Evolutionary conservation across 495 filamentous ascomycete species (phyloP).

Genomic region (Talaromyces thailandensis): DNA sequence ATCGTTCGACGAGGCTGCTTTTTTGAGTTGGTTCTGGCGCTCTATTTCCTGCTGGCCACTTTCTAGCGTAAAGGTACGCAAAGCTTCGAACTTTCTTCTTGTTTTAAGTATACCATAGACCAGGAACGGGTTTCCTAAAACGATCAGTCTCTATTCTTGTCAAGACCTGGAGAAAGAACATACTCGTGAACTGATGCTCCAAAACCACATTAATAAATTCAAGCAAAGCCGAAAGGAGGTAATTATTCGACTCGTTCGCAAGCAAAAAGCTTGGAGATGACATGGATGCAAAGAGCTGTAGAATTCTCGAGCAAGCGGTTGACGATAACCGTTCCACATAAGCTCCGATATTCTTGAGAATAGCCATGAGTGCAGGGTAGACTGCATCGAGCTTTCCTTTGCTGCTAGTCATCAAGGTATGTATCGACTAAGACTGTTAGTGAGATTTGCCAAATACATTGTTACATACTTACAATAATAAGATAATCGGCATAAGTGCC

Average conservation of each 20-base stretch:
- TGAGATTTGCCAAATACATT: background rate
- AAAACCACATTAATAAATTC: constrained; percentile 88
- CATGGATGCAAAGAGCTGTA: constrained; percentile 90
- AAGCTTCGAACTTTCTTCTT: constrained; percentile 74
- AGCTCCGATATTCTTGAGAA: constrained; percentile 86
- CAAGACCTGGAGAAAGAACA: constrained; percentile 9
- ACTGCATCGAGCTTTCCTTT: constrained; percentile 87
- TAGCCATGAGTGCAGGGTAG: constrained; percentile 85
- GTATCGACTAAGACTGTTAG: constrained; percentile 65
- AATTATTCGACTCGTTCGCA: constrained; percentile 88
- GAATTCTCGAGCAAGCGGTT: constrained; percentile 68
- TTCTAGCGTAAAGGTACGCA: constrained; percentile 90
- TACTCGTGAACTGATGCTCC: constrained; percentile 86
- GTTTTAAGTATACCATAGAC: constrained; percentile 74
- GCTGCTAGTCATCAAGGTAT: constrained; percentile 82
- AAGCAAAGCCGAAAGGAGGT: constrained; percentile 69
- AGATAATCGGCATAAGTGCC: constrained; percentile 93
- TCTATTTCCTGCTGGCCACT: constrained; percentile 91
- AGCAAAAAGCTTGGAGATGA: constrained; percentile 91
- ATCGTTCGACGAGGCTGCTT: constrained; percentile 47
- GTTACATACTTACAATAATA: constrained; percentile 60
- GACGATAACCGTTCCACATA: constrained; percentile 69
- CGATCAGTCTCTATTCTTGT: constrained; percentile 9
- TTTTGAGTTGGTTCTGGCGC: constrained; percentile 61
- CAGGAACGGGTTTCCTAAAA: constrained; percentile 72